phyloP scores from a whole-genome alignment of 345 rosid genomes.

The Brassica nigra region DNA sequence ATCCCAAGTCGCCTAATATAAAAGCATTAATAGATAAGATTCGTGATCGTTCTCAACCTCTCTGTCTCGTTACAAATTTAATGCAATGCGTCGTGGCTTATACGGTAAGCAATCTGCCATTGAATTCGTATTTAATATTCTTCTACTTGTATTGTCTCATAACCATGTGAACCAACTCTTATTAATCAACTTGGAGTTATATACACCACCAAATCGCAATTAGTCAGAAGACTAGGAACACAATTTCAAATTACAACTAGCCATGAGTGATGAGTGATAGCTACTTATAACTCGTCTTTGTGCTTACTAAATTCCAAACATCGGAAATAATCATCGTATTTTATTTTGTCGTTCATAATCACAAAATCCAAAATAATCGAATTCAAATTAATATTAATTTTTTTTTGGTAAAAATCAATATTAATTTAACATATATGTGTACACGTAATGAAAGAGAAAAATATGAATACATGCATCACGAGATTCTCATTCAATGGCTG shows the following conservation, averaged over 20 bases:
- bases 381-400: too few species aligned
- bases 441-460: not conserved
- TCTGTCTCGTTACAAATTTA: not conserved
- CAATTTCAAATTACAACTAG: not conserved
- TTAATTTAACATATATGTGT: slow-evolving; percentile 3
- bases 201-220: not conserved
- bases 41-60: slow-evolving; percentile 16
- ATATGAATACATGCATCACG: not conserved
- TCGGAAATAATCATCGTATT: not conserved
- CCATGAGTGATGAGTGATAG: not conserved
- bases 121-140: not conserved
- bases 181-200: not conserved
- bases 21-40: slow-evolving; percentile 15
- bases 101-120: not conserved
- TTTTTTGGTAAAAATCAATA: not conserved
- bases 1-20: not conserved
- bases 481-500: slow-evolving; percentile 26
- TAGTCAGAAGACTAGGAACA: not conserved
- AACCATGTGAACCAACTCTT: not conserved
- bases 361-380: slow-evolving; percentile 11
- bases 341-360: not conserved
- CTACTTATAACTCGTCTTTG: not conserved
- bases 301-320: not conserved
- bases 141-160: too few species aligned
- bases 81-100: not conserved